These are phyloP conservation scores for Fusarium incarnatum DNA, from an alignment of 2,329 filamentous ascomycete species.

Conservation along the genomic window DNA sequence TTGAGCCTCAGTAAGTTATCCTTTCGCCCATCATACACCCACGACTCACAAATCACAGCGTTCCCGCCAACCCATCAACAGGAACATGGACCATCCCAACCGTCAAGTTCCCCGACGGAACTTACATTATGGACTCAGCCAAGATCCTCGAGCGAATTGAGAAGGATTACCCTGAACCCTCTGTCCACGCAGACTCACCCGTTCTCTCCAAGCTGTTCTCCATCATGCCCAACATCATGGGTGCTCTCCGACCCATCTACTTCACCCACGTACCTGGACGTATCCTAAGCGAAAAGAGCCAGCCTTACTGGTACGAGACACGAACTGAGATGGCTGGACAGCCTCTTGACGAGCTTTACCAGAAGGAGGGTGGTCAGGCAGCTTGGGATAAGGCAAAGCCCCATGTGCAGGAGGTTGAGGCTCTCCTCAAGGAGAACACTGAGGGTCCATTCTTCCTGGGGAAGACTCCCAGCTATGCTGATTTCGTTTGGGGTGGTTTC, in stretches of 20 bases:
- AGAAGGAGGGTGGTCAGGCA: conserved; percentile 61
- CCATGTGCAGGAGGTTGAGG: conserved; percentile 52
- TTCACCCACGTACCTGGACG: conserved; percentile 61
- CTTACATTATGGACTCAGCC: conserved; percentile 72
- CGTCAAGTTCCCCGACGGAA: conserved; percentile 66
- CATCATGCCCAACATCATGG: conserved; percentile 51
- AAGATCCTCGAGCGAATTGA: conserved; percentile 71
- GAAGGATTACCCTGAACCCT: conserved; percentile 66
- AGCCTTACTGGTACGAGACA: conserved; percentile 67
- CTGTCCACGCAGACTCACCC: conserved; percentile 67
- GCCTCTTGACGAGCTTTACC: conserved; percentile 61
- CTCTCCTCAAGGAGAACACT: conserved; percentile 64
- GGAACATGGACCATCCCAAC: conserved; percentile 58
- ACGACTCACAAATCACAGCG: conserved; percentile 23
- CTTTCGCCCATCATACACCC: background rate
- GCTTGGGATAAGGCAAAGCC: conserved; percentile 61
- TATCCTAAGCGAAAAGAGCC: conserved; percentile 63
- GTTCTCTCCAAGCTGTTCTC: conserved; percentile 59
- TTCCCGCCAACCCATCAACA: conserved; percentile 36
- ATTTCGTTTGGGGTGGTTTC: conserved; percentile 66
- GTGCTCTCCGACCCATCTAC: conserved; percentile 55
- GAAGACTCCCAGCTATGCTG: conserved; percentile 64
- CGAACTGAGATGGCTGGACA: conserved; percentile 63
- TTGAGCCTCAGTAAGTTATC: conserved; percentile 63
- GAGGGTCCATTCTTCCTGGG: conserved; percentile 73